Evolutionary conservation across 331 rosid species (phyloP).

Genomic region (Spiraea crenata): DNA sequence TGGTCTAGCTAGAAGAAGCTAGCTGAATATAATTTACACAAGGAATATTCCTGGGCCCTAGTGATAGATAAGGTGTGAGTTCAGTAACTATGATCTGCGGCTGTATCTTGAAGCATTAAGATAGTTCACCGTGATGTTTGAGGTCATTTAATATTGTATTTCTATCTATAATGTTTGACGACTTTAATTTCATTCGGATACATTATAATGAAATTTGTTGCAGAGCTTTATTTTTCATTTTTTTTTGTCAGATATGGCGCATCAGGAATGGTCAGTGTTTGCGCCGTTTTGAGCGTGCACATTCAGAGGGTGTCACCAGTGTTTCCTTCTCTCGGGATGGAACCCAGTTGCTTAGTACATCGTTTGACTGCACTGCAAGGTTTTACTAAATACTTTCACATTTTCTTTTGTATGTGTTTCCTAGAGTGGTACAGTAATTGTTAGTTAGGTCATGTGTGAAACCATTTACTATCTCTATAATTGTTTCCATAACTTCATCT

Average conservation of each 20-base stretch:
- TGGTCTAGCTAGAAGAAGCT: too few relatives aligned
- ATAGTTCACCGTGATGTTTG: not conserved
- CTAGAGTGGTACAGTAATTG: not conserved
- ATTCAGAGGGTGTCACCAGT: constrained; percentile 94
- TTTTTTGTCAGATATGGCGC: constrained; percentile 79
- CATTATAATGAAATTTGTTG: not conserved
- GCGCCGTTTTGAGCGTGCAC: constrained; percentile 98
- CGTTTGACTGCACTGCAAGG: constrained; percentile 98
- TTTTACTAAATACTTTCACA: constrained; percentile 17
- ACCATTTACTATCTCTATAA: not conserved
- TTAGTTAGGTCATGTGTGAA: not conserved
- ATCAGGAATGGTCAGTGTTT: constrained; percentile 97
- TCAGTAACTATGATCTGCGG: not conserved
- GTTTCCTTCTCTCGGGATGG: constrained; percentile 97
- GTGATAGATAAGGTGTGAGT: not conserved
- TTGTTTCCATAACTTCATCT: constrained; percentile 1
- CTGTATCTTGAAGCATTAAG: not conserved
- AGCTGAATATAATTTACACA: too few relatives aligned
- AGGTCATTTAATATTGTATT: not conserved
- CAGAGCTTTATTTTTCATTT: not conserved
- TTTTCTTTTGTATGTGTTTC: not conserved
- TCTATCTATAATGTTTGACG: not conserved
- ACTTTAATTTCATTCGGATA: not conserved
- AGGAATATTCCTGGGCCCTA: too few relatives aligned
- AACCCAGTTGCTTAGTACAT: constrained; percentile 89